A percentile compares a stretch with the other conserved stretches of the same genome.
Conservation (phyloP, 306 rosid genomes). For the Hippophae tibetana region DNA sequence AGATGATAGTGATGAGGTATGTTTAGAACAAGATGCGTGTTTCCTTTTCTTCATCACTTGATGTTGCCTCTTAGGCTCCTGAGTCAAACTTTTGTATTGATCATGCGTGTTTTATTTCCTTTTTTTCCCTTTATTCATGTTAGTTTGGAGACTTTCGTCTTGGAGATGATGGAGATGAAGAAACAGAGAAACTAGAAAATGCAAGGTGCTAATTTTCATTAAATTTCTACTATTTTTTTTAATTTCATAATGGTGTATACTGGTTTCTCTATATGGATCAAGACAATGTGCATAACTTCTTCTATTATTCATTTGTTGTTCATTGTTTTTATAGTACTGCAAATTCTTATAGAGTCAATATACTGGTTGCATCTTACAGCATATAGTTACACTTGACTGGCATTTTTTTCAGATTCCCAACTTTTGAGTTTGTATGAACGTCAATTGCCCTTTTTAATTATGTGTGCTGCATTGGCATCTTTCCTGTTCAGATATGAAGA, state of each 20-base stretch:
- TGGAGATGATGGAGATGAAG: slow-evolving; percentile 39
- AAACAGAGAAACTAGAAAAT: slow-evolving; percentile 30
- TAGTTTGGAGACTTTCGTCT: slow-evolving; percentile 51
- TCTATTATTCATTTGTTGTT: not conserved
- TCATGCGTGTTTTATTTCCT: slow-evolving; percentile 2
- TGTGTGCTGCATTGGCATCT: slow-evolving; percentile 13
- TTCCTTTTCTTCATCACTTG: slow-evolving; percentile 1
- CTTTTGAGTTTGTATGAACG: not conserved
- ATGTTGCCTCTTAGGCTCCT: not conserved
- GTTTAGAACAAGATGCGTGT: not conserved
- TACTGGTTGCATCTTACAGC: too few species aligned
- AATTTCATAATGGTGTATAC: not conserved
- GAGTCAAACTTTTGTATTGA: slow-evolving; percentile 4
- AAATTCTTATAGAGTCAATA: too few species aligned
- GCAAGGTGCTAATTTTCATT: slow-evolving; percentile 35
- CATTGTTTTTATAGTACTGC: not conserved
- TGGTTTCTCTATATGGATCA: not conserved
- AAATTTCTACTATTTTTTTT: not conserved
- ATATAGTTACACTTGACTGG: too few species aligned
- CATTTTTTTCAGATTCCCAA: not conserved
- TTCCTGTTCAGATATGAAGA: slow-evolving; percentile 60
- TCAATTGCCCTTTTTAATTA: not conserved
- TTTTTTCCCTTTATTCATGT: slow-evolving; percentile 8
- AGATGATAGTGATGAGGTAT: slow-evolving; percentile 11
- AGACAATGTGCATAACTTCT: not conserved